Percentiles rank a stretch among this genome's conserved stretches.
Conservation (phyloP, 2,329 filamentous ascomycete genomes). For the Fonsecaea erecta region DNA sequence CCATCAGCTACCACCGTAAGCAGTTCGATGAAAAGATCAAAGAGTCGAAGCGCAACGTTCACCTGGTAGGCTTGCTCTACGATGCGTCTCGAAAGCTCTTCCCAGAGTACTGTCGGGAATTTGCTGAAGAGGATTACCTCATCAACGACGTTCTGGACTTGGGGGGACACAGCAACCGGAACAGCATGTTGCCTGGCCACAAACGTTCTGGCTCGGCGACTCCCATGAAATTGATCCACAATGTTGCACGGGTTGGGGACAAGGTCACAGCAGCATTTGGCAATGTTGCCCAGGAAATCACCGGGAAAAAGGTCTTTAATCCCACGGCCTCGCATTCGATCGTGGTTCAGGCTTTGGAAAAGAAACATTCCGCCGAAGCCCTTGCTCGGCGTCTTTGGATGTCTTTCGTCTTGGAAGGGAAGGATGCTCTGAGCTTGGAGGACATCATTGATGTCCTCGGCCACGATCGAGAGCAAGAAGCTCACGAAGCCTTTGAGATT, state of each 20-base stretch:
- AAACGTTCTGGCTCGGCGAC: conserved; percentile 67
- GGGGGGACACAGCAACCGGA: conserved; percentile 61
- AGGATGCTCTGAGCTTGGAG: conserved; percentile 75
- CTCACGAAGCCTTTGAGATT: conserved; percentile 79
- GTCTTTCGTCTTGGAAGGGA: conserved; percentile 92
- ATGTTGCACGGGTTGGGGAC: conserved; percentile 81
- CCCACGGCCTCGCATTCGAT: conserved; percentile 87
- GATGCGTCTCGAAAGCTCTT: conserved; percentile 88
- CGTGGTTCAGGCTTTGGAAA: conserved; percentile 86
- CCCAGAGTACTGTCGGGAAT: conserved; percentile 89
- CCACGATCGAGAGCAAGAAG: conserved; percentile 71
- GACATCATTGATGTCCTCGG: conserved; percentile 90
- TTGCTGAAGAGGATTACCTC: conserved; percentile 86
- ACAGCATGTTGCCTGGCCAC: conserved; percentile 48
- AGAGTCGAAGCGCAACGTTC: conserved; percentile 84
- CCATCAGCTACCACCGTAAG: conserved; percentile 70
- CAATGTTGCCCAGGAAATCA: conserved; percentile 91
- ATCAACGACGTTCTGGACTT: conserved; percentile 84
- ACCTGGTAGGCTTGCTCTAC: conserved; percentile 81
- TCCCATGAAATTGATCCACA: conserved; percentile 76
- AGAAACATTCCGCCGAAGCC: conserved; percentile 82
- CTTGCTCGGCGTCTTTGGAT: conserved; percentile 95
- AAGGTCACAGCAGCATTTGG: conserved; percentile 93
- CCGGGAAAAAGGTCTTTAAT: conserved; percentile 94
- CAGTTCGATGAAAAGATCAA: conserved; percentile 74